These are phyloP conservation scores for Rugonectria rugulosa DNA, from an alignment of 2,329 filamentous ascomycete genomes.

Conservation along the genomic window DNA sequence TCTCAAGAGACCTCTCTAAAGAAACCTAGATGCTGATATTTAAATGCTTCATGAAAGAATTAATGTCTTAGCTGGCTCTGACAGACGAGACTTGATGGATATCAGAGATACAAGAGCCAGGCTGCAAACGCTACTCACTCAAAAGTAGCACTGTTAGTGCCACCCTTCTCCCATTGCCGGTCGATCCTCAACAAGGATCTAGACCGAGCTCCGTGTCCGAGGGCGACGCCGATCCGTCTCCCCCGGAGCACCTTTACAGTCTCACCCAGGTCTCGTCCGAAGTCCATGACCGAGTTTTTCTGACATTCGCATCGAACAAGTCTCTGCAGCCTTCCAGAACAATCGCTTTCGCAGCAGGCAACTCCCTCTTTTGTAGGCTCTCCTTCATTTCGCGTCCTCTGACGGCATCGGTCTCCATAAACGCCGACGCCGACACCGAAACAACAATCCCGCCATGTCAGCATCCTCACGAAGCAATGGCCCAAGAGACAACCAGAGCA, in stretches of 20 bases:
- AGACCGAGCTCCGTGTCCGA: constrained; percentile 43
- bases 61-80: no score
- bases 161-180: neutral
- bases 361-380: neutral
- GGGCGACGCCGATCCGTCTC: constrained; percentile 24
- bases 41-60: no score
- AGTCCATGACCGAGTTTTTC: constrained; percentile 1
- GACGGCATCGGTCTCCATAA: constrained; percentile 15
- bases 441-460: constrained; percentile 12
- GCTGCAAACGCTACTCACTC: no score
- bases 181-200: constrained; percentile 20
- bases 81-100: no score
- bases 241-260: neutral
- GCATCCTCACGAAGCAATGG: neutral
- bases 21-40: no score
- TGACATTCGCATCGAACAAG: neutral
- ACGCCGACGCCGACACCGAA: constrained; percentile 21
- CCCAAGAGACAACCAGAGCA: constrained; percentile 16
- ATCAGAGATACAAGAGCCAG: no score
- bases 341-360: neutral
- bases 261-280: neutral
- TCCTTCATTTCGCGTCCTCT: neutral
- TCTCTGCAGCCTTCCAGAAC: neutral
- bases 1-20: no score
- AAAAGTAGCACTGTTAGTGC: constrained; percentile 27